A percentile compares a stretch with the other conserved stretches of the same genome.
Conservation (phyloP, 2,329 filamentous ascomycete species). For the Sarocladium oryzae region DNA sequence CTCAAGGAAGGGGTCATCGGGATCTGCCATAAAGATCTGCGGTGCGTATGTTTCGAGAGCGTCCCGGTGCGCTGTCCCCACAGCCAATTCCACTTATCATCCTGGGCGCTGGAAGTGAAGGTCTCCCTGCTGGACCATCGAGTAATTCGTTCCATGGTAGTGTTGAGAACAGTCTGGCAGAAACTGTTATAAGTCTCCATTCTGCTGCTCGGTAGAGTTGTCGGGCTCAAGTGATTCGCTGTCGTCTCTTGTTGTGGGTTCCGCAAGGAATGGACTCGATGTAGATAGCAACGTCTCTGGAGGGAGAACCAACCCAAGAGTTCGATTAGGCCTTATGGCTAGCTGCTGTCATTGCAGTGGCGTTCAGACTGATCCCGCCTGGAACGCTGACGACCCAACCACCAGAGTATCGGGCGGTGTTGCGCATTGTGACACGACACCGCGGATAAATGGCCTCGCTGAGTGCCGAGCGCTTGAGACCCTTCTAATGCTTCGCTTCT, state of each 20-base stretch:
- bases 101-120: slow-evolving; percentile 1
- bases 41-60: neutral
- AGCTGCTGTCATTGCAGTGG: neutral
- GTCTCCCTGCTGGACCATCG: neutral
- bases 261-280: neutral
- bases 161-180: neutral
- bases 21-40: neutral
- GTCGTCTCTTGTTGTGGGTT: neutral
- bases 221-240: neutral
- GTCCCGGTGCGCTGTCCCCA: neutral
- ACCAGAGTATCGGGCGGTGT: neutral
- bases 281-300: neutral
- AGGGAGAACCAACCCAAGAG: neutral
- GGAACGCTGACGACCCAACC: neutral
- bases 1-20: no score
- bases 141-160: neutral
- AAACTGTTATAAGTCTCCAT: neutral
- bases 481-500: neutral
- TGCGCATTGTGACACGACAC: neutral
- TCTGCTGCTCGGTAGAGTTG: neutral
- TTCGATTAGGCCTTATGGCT: neutral
- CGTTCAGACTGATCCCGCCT: neutral
- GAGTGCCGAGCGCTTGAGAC: neutral
- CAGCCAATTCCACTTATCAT: neutral
- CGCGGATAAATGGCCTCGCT: neutral